These are phyloP conservation scores for Aspergillus biplanus DNA, from an alignment of 495 filamentous ascomycete species.

Conservation along the genomic window DNA sequence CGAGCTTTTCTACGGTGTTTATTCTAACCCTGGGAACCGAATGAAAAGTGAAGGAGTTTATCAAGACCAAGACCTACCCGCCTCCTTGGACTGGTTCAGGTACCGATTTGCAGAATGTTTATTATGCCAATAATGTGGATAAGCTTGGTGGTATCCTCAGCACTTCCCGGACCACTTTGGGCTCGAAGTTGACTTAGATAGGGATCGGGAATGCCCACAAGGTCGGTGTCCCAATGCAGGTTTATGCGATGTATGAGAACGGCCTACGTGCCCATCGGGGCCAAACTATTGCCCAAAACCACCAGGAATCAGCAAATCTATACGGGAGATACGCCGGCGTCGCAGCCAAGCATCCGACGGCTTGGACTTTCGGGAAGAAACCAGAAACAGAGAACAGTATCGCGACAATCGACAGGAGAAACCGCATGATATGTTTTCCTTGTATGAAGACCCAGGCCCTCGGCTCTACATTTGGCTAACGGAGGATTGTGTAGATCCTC, in stretches of 20 bases:
- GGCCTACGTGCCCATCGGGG: not conserved
- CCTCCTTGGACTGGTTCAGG: not conserved
- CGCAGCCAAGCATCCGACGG: slow-evolving; percentile 64
- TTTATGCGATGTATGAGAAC: not conserved
- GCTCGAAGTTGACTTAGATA: not conserved
- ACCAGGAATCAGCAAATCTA: not conserved
- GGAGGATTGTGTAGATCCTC: not conserved
- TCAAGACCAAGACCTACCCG: not conserved
- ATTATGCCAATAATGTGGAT: not conserved
- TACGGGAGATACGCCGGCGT: slow-evolving; percentile 55
- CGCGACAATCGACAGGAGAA: not conserved
- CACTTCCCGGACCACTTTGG: too few species aligned
- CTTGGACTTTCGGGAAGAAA: not conserved
- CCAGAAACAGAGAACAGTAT: not conserved
- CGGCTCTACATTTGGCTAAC: not conserved
- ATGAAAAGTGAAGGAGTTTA: not conserved
- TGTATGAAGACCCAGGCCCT: not conserved
- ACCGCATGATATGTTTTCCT: not conserved
- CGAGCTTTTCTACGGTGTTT: too few species aligned
- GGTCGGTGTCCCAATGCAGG: not conserved
- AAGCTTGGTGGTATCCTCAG: not conserved
- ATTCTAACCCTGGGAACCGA: too few species aligned
- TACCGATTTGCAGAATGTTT: not conserved
- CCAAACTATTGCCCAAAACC: not conserved
- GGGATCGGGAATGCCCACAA: not conserved